Evolutionary conservation across 1,139 yeast species (phyloP).

Genomic region (Taphrina confusa): DNA sequence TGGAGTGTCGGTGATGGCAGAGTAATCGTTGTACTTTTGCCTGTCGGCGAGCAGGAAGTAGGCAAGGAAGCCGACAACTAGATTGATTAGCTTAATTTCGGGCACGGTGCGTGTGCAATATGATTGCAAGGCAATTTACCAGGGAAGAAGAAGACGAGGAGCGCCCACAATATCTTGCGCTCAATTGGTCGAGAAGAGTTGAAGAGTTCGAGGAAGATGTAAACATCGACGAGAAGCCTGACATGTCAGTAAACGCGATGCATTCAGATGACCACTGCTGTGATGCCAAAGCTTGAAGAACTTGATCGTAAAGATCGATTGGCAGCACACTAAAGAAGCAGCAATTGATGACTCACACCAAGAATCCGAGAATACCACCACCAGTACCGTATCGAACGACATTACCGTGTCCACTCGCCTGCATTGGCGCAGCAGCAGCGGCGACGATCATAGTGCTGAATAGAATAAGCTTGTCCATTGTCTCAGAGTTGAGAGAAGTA

Average conservation of each 20-base stretch:
- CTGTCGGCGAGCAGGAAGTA: conserved; percentile 32
- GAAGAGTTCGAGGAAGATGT: conserved; percentile 35
- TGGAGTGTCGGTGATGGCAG: conserved; percentile 24
- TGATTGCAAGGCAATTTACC: no score
- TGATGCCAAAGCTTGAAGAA: no score
- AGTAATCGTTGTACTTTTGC: conserved; percentile 28
- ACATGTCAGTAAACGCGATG: background rate
- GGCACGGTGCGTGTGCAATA: background rate
- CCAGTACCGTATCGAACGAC: conserved; percentile 33
- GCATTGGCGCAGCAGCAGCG: conserved; percentile 23
- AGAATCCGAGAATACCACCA: conserved; percentile 31
- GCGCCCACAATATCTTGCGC: conserved; percentile 26
- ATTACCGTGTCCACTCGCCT: conserved; percentile 23
- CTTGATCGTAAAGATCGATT: no score
- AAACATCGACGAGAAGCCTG: conserved; percentile 23
- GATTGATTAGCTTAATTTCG: background rate
- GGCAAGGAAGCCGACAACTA: conserved; percentile 19
- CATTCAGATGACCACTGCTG: background rate
- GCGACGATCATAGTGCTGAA: conserved; percentile 16
- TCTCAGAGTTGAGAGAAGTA: background rate
- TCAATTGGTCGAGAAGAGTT: conserved; percentile 30
- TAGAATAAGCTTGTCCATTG: conserved; percentile 26
- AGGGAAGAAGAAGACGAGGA: conserved; percentile 4
- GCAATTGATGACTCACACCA: conserved; percentile 17
- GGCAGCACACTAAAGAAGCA: no score